Evolutionary conservation across 2,329 filamentous ascomycete genomes (phyloP), one percentile per base, ranked within the genome.

Genomic region (Pochonia chlamydosporia): DNA sequence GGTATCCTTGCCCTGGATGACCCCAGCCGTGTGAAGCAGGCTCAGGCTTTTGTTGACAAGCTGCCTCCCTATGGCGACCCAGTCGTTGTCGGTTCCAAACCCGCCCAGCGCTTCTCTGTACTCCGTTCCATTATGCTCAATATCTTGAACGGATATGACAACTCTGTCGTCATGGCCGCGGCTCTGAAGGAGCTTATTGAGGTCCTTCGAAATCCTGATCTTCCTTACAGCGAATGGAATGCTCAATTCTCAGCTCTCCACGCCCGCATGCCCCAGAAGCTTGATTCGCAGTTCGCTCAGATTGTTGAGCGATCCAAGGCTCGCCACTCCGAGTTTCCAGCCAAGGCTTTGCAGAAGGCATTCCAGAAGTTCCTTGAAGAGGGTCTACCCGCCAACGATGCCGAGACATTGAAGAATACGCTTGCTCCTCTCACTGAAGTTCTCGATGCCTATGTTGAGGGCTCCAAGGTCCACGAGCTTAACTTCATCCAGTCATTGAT

Each of bases 181-280:
- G 93, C 90, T 2, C 75, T 99, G 20, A 89, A 88, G 69, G 88
- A 93, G 63, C 76, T 97, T 31, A 84, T 96, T n/a, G 82, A 89
- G 50, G 91, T 99, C 10, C 80, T 99, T 20, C 85, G 92, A 36
- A 82, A 96, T 61, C 83, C 87, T 1, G 91, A 96, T 60, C 79
- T 99, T 53, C 93, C 93, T 1, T 99, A 93, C 64, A 90, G 92
- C 66, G 90, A 99, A 68, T 99, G 92, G 89, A 90, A 87, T 53
- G 87, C 92, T 5, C 90, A 97, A 63, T 93, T 95, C 57, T 95
- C 93, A 42, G 93, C 93, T 20, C 80, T 99, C n/a, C 92, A 97
- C 68, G 88, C 91, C 6, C 87, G 93, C 59, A 99, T 97, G 87
- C 93, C 93, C 0, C 85, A 92, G 64, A 96, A 92, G 72, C 82